These are phyloP conservation scores for Typha latifolia DNA, from an alignment of 176 grass and related monocot species.

Conservation along the genomic window DNA sequence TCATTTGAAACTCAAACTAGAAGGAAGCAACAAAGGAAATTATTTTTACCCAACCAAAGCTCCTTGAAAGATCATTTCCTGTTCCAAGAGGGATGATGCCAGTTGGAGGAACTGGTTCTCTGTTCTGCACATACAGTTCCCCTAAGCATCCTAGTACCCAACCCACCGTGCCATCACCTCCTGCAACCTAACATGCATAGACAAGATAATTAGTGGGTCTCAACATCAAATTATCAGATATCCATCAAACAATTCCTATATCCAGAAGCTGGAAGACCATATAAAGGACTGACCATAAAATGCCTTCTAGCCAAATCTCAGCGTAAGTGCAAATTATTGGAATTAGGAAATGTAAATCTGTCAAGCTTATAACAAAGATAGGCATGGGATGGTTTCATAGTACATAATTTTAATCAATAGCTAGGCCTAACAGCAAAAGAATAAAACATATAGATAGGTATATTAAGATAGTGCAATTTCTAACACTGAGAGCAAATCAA, in stretches of 20 bases:
- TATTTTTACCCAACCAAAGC: slow-evolving; percentile 81
- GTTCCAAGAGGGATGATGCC: slow-evolving; percentile 89
- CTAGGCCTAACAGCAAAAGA: background rate
- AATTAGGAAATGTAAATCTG: no score
- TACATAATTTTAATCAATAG: background rate
- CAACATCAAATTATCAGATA: no score
- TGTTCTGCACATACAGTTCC: slow-evolving; percentile 53
- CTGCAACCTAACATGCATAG: slow-evolving; percentile 53
- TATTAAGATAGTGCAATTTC: no score
- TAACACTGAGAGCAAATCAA: background rate
- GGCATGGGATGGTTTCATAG: background rate
- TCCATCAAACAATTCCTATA: no score
- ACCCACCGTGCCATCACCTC: slow-evolving; percentile 75
- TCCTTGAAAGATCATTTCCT: slow-evolving; percentile 95
- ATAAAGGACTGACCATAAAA: no score
- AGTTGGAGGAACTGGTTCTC: slow-evolving; percentile 59
- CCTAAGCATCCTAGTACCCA: slow-evolving; percentile 72
- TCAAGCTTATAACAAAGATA: background rate
- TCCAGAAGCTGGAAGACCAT: no score
- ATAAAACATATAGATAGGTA: no score
- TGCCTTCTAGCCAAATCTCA: no score
- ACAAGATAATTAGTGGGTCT: background rate
- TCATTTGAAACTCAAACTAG: slow-evolving; percentile 6
- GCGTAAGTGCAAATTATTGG: no score
- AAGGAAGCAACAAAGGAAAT: slow-evolving; percentile 22